Conservation (phyloP, 495 filamentous ascomycete genomes). For the Pseudevernia furfuracea region DNA sequence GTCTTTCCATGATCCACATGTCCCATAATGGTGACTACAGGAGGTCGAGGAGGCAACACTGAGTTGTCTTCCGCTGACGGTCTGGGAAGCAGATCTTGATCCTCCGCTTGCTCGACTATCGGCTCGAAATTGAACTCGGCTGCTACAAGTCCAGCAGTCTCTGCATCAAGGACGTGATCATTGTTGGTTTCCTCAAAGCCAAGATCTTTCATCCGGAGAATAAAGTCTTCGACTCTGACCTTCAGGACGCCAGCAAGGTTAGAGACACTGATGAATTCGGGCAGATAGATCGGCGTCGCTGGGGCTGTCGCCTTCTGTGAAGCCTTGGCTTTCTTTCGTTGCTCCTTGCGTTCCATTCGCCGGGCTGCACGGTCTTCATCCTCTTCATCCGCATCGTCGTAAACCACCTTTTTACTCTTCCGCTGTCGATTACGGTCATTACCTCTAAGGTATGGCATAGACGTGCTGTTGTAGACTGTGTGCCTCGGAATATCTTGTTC, state of each 20-base stretch:
- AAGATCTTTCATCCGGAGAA: slow-evolving; percentile 62
- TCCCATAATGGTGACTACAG: slow-evolving; percentile 98
- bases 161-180: slow-evolving; percentile 78
- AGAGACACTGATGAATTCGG: slow-evolving; percentile 81
- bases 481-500: neutral
- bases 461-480: neutral
- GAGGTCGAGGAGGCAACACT: slow-evolving; percentile 64
- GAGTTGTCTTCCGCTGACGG: slow-evolving; percentile 63
- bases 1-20: slow-evolving; percentile 99
- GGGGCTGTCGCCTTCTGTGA: slow-evolving; percentile 33
- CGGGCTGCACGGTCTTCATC: slow-evolving; percentile 30
- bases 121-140: slow-evolving; percentile 91
- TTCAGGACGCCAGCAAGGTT: slow-evolving; percentile 75
- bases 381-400: slow-evolving; percentile 18
- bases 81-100: slow-evolving; percentile 64
- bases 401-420: slow-evolving; percentile 1
- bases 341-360: slow-evolving; percentile 37
- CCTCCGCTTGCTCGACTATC: slow-evolving; percentile 59
- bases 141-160: slow-evolving; percentile 84
- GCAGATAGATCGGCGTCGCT: slow-evolving; percentile 64
- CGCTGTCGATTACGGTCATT: neutral
- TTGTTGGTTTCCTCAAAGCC: slow-evolving; percentile 77
- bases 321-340: slow-evolving; percentile 41
- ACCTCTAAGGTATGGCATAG: neutral
- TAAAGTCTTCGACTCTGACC: slow-evolving; percentile 63